phyloP scores from a whole-genome alignment of 2,329 filamentous ascomycete genomes.

The Talaromyces sp. region DNA sequence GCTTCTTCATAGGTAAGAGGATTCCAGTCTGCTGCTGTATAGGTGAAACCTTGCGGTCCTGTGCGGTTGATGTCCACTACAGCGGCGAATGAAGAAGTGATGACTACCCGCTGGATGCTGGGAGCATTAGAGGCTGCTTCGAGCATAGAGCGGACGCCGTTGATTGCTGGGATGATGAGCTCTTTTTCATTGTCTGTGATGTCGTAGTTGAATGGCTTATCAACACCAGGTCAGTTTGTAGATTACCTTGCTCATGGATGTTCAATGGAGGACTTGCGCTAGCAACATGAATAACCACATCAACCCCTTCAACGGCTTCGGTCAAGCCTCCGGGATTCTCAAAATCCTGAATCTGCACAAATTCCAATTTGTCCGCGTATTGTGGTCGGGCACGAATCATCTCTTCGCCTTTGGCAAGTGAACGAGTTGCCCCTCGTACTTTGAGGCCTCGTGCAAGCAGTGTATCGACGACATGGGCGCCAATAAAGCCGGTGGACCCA shows the following conservation, averaged over 20 bases:
- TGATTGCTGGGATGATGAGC: constrained; percentile 20
- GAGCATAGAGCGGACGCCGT: constrained; percentile 18
- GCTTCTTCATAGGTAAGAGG: constrained; percentile 20
- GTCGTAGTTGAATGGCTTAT: constrained; percentile 17
- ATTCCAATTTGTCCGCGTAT: constrained; percentile 11
- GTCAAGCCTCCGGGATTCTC: constrained; percentile 9
- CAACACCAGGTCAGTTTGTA: too few relatives aligned
- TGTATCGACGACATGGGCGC: constrained; percentile 27
- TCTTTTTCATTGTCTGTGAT: constrained; percentile 20
- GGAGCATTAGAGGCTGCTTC: constrained; percentile 6
- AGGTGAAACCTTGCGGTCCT: constrained; percentile 18
- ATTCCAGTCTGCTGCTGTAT: constrained; percentile 19
- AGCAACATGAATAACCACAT: constrained; percentile 18
- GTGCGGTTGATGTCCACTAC: constrained; percentile 15
- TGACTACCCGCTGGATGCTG: constrained; percentile 17
- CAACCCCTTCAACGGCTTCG: constrained; percentile 16
- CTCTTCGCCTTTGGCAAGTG: constrained; percentile 17
- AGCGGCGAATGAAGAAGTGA: constrained; percentile 20
- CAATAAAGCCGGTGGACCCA: constrained; percentile 32
- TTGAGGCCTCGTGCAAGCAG: constrained; percentile 22
- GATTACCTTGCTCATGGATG: too few relatives aligned
- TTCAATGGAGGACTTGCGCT: too few relatives aligned
- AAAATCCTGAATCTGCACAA: constrained; percentile 19
- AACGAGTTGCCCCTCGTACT: constrained; percentile 23
- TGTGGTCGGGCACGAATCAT: constrained; percentile 21